Evolutionary conservation across 1,284 basidiomycete genomes (phyloP).

Genomic region (Hypsizygus ulmarius): DNA sequence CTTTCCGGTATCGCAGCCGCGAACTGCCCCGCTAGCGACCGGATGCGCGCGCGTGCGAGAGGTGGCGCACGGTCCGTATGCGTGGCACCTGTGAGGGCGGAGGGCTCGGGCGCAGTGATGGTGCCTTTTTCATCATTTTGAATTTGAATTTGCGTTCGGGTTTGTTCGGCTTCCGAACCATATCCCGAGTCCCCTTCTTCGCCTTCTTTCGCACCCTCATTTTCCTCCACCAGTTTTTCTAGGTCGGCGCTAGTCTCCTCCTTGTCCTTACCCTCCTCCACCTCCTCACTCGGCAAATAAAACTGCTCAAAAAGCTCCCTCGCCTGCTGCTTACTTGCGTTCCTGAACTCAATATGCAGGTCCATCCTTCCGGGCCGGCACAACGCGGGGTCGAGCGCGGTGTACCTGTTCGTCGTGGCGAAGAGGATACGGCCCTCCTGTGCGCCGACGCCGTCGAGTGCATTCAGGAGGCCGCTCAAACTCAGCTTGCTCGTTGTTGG

Average conservation of each 20-base stretch:
- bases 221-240: not conserved
- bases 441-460: slow-evolving; percentile 63
- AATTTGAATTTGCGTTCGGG: too few relatives aligned
- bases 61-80: slow-evolving; percentile 25
- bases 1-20: slow-evolving; percentile 51
- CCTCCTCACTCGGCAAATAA: slow-evolving; percentile 33
- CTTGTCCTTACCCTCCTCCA: too few relatives aligned
- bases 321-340: slow-evolving; percentile 57
- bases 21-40: slow-evolving; percentile 50
- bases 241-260: slow-evolving; percentile 26
- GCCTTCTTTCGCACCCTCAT: not conserved
- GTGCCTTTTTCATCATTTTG: not conserved
- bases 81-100: slow-evolving; percentile 7
- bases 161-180: not conserved
- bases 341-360: slow-evolving; percentile 58
- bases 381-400: slow-evolving; percentile 60
- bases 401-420: slow-evolving; percentile 64
- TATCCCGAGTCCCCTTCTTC: not conserved
- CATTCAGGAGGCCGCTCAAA: slow-evolving; percentile 61
- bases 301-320: slow-evolving; percentile 55
- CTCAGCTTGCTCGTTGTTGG: too few relatives aligned
- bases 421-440: slow-evolving; percentile 65
- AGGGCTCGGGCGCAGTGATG: slow-evolving; percentile 11
- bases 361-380: slow-evolving; percentile 70
- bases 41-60: slow-evolving; percentile 20